Evolutionary conservation across 805 yeast genomes (phyloP).

Genomic region (Yarrowia sp.): DNA sequence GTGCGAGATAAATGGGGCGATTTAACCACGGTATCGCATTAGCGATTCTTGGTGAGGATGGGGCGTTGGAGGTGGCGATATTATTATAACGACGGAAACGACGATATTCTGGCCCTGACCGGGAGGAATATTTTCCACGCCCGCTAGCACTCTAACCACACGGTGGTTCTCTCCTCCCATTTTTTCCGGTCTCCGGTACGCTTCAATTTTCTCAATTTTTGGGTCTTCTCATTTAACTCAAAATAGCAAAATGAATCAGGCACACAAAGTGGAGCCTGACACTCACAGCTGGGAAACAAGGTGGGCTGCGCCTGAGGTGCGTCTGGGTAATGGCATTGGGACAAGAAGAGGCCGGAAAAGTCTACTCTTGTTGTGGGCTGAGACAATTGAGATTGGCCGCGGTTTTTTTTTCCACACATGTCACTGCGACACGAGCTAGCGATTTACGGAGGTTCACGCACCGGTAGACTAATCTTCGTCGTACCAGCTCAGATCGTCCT

Average conservation of each 20-base stretch:
- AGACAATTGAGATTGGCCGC: neutral
- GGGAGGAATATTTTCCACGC: neutral
- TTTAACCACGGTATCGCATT: constrained; percentile 7
- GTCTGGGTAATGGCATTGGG: no score
- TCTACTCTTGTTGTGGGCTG: neutral
- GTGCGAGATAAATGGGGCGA: constrained; percentile 33
- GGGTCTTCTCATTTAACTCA: constrained; percentile 27
- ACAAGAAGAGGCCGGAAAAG: no score
- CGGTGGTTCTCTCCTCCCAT: no score
- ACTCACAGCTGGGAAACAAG: constrained; percentile 11
- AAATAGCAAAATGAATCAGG: constrained; percentile 38
- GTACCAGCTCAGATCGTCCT: neutral
- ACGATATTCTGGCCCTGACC: neutral
- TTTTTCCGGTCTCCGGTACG: neutral
- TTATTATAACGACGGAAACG: neutral
- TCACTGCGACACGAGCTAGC: constrained; percentile 14
- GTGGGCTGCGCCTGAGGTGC: constrained; percentile 13
- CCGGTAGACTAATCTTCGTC: constrained; percentile 8
- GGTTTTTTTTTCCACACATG: neutral
- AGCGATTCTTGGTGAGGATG: constrained; percentile 2
- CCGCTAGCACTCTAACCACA: no score
- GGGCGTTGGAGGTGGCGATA: neutral
- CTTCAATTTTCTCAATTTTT: neutral
- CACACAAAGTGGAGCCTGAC: constrained; percentile 30
- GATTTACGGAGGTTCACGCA: neutral